Evolutionary conservation across 192 early-diverging fungal genomes (phyloP), one percentile per base, ranked within the genome.

Genomic region (Coemansia sp.): DNA sequence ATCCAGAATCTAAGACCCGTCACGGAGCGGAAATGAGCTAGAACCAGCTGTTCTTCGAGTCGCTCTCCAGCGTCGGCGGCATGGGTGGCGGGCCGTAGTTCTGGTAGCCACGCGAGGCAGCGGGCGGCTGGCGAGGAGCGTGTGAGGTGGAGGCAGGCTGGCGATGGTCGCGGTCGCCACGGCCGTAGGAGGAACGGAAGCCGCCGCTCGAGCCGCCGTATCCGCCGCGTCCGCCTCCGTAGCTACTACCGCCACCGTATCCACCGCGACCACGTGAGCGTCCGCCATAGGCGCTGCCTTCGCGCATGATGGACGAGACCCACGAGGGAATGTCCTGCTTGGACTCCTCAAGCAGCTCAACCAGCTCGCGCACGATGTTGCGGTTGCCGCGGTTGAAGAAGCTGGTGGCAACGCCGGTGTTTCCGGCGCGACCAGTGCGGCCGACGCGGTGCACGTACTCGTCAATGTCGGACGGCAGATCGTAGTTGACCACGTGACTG

Each of bases 391-490:
- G 88, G 87, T 94, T 94, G 83, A 98, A 98, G 89, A 98, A 98
- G 47, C 94, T 92, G 8, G 95, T 97, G 56, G 95, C 92, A 26
- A 88, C 82, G 65, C 95, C 96, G 37, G 87, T 89, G 86, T 97
- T 97, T 67, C 95, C 95, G 61, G 95, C 96, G 87, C 96, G 92
- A 67, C 93, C 96, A 47, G 96, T 98, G 90, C 96, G 94, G 72
- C 96, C 96, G 71, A 97, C 95, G 75, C 96, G 91, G 85, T 98
- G 96, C n/a, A 98, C 94, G 85, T 95, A 98, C 76, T 99, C 97
- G 77, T 98, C 95, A 69, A 93, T 90, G 69, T 98, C 96, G 9
- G 89, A 93, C 32, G 97, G 95, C 69, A 99, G 86, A 66, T 99
- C 97, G 80, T 92, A 98, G 80, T 93, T 94, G 83, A 99, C 86